These are phyloP conservation scores for Fusarium sp. DNA, from an alignment of 2,329 filamentous ascomycete species.

Conservation along the genomic window DNA sequence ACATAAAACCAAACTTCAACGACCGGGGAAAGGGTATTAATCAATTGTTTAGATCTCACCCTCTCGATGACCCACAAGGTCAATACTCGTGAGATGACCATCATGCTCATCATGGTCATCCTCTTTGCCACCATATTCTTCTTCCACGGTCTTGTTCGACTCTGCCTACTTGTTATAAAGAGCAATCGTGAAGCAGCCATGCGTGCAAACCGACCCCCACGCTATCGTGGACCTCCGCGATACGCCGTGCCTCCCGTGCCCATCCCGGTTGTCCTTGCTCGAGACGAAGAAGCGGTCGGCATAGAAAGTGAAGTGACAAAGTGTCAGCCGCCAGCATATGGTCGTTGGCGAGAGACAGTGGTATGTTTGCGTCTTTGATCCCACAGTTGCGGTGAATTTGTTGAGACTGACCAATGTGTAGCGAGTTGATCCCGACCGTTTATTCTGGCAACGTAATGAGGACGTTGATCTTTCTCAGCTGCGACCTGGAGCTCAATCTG, in stretches of 20 bases:
- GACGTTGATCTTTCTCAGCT: conserved; percentile 44
- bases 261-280: conserved; percentile 80
- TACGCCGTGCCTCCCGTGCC: conserved; percentile 79
- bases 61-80: conserved; percentile 75
- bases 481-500: conserved; percentile 43
- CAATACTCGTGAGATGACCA: conserved; percentile 78
- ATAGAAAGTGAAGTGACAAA: conserved; percentile 67
- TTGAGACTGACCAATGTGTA: conserved; percentile 49
- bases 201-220: conserved; percentile 51
- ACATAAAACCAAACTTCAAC: not conserved
- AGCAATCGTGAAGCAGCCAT: conserved; percentile 51
- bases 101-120: conserved; percentile 83
- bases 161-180: conserved; percentile 74
- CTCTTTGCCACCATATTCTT: conserved; percentile 82
- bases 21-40: not conserved
- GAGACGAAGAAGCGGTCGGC: conserved; percentile 77
- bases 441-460: conserved; percentile 82
- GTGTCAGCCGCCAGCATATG: conserved; percentile 83
- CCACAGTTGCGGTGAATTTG: not conserved
- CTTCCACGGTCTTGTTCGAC: conserved; percentile 80
- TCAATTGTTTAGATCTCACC: conserved; percentile 70
- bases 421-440: conserved; percentile 82
- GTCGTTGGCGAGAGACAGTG: conserved; percentile 85
- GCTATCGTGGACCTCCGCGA: conserved; percentile 65
- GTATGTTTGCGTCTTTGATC: conserved; percentile 61